A percentile compares a stretch with the other conserved stretches of the same genome.
Evolutionary conservation across 371 early-diverging fungal genomes (phyloP).

Genomic region (Syncephalastrum sp.): DNA sequence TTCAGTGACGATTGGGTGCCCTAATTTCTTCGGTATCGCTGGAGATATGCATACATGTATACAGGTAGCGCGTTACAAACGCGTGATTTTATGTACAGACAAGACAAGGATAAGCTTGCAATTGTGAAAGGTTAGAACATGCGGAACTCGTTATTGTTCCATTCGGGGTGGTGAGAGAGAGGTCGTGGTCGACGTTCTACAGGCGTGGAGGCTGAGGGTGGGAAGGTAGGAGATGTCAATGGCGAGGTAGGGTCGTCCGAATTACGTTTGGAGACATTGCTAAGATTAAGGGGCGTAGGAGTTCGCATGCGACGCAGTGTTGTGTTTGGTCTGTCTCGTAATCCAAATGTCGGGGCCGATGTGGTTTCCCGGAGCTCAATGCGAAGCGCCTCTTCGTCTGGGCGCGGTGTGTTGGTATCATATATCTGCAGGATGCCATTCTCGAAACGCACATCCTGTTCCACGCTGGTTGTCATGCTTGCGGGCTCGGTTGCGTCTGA

Average conservation of each 20-base stretch:
- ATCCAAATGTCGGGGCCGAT: background rate
- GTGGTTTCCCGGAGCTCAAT: too few species aligned
- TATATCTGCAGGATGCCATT: constrained; percentile 70
- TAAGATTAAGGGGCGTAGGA: background rate
- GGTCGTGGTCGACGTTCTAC: constrained; percentile 5
- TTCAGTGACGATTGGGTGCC: too few species aligned
- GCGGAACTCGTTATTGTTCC: constrained; percentile 20
- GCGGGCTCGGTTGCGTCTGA: too few species aligned
- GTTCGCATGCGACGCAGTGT: background rate
- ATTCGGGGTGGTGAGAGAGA: constrained; percentile 13
- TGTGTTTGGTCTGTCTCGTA: background rate
- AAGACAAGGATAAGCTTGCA: too few species aligned
- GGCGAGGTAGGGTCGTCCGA: background rate
- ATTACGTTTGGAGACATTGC: background rate
- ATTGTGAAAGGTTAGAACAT: constrained; percentile 11
- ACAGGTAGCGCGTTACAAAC: too few species aligned
- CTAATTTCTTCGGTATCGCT: too few species aligned
- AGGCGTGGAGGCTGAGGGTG: constrained; percentile 1
- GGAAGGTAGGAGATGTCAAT: background rate
- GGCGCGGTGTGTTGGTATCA: too few species aligned
- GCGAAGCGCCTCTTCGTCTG: too few species aligned
- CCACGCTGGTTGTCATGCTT: too few species aligned
- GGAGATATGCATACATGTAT: too few species aligned
- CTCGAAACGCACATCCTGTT: constrained; percentile 85
- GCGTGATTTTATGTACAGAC: too few species aligned